Percentiles rank a stretch among this genome's conserved stretches.
These are phyloP conservation scores for Fomitopsis betulina DNA, from an alignment of 1,284 basidiomycete species.

Conservation along the genomic window DNA sequence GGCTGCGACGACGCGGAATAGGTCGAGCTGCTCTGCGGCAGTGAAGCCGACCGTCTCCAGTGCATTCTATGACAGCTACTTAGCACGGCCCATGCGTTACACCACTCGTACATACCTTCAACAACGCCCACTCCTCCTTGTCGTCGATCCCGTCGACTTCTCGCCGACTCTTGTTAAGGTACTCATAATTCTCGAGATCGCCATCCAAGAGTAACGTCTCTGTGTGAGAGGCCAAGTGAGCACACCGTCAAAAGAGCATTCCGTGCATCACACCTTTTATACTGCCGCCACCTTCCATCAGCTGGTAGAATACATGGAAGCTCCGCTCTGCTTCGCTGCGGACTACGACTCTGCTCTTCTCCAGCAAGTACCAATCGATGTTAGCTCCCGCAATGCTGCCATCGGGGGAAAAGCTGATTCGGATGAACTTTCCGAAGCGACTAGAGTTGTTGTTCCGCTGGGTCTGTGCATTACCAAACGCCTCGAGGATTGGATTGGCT, in stretches of 20 bases:
- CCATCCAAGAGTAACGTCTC: constrained; percentile 77
- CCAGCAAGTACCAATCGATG: constrained; percentile 98
- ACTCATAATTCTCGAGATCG: constrained; percentile 82
- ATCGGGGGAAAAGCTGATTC: constrained; percentile 91
- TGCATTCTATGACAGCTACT: constrained; percentile 47
- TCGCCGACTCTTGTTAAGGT: constrained; percentile 84
- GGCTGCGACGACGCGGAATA: constrained; percentile 93
- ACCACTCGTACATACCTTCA: constrained; percentile 49
- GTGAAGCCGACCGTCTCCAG: constrained; percentile 88
- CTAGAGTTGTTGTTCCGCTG: constrained; percentile 99
- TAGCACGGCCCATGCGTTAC: background rate
- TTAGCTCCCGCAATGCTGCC: constrained; percentile 98
- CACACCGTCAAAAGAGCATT: background rate
- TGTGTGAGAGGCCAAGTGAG: constrained; percentile 24
- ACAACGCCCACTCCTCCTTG: constrained; percentile 78
- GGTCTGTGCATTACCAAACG: constrained; percentile 98
- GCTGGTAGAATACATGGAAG: constrained; percentile 98
- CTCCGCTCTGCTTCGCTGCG: constrained; percentile 85
- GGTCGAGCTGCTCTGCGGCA: constrained; percentile 80
- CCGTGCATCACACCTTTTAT: constrained; percentile 52
- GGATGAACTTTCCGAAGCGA: constrained; percentile 97
- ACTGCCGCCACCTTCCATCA: constrained; percentile 61
- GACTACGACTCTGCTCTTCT: constrained; percentile 95
- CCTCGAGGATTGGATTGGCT: constrained; percentile 96
- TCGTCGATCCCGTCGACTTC: constrained; percentile 97